Evolutionary conservation across 2,329 filamentous ascomycete species (phyloP).

Genomic region (Fonsecaea multimorphosa): DNA sequence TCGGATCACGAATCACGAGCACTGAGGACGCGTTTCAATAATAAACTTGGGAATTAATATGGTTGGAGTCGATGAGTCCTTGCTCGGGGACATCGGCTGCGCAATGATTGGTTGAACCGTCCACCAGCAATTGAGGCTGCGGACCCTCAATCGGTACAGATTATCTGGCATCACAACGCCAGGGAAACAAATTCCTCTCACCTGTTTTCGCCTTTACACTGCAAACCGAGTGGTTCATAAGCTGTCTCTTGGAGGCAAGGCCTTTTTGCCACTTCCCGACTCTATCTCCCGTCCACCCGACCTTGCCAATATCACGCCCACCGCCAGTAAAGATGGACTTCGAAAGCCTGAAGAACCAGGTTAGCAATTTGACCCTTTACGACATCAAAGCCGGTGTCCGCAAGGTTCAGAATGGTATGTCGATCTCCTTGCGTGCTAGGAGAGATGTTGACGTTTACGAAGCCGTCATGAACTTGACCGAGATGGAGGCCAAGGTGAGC

Average conservation of each 20-base stretch:
- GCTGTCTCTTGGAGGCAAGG: background rate
- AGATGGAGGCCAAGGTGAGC: slow-evolving; percentile 76
- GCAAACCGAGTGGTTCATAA: background rate
- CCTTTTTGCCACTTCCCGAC: background rate
- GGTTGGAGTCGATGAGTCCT: background rate
- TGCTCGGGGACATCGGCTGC: background rate
- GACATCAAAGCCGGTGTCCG: slow-evolving; percentile 93
- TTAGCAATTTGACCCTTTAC: slow-evolving; percentile 91
- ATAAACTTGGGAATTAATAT: background rate
- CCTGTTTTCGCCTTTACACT: background rate
- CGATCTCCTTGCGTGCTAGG: slow-evolving; percentile 7
- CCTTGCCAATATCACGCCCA: background rate
- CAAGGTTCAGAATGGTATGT: slow-evolving; percentile 93
- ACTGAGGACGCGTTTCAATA: background rate
- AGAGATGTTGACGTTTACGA: slow-evolving; percentile 29
- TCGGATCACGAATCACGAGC: too few relatives aligned
- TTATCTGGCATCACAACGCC: slow-evolving; percentile 2
- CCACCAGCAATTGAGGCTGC: background rate
- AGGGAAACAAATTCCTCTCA: background rate
- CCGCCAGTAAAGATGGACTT: slow-evolving; percentile 72
- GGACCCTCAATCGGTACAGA: background rate
- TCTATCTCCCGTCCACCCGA: background rate
- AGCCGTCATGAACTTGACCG: slow-evolving; percentile 98
- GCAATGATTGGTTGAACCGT: background rate
- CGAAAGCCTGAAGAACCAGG: slow-evolving; percentile 80